Evolutionary conservation across 148 eudicot genomes (phyloP), one percentile per base, ranked within the genome.

Genomic region (Arbutus unedo): DNA sequence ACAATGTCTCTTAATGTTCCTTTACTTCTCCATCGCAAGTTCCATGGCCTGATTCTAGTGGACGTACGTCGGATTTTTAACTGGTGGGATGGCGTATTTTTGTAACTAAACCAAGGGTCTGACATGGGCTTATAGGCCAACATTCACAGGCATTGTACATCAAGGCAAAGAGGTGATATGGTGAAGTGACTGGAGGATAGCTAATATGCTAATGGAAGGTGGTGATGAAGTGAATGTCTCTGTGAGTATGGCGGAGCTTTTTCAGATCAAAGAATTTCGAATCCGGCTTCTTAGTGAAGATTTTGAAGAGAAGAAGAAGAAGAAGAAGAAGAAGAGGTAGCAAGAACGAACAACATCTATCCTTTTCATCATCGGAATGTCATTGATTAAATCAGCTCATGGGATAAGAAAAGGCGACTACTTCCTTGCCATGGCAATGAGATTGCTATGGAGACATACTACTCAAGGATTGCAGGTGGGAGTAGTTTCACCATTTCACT

Each of bases 211-310:
- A 8, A 31, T 80, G 45, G 60, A 80, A 49, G 60, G 45, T 51
- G 74, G 76, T 49, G 82, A 67, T 67, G 57, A 80, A 67, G 73
- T 67, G 74, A 6, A 21, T 67, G 82, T 64, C 15, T 62, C 21
- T 25, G 64, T 50, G 45, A 31, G 13, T 21, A 2, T 43, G 44
- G 5, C 8, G 41, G 43, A 25, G 44, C 8, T 2, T 54, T 78
- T 57, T 44, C 25, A 59, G 43, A 7, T 16, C 5, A 53, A 54
- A 19, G 77, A 81, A 45, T n/a, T 60, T 3, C 77, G 49, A 19
- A 23, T 71, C 7, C 16, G 19, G 38, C 7, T 70, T 31, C 64
- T 25, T 6, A 49, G 21, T 25, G 59, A 15, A 7, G 31, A 64
- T 13, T 64, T 64, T 64, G 43, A 51, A 76, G 78, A 23, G 43